Percentiles rank a stretch among this genome's conserved stretches.
These are phyloP conservation scores for Graphiopsis chlorocephala DNA, from an alignment of 2,329 filamentous ascomycete species.

Conservation along the genomic window DNA sequence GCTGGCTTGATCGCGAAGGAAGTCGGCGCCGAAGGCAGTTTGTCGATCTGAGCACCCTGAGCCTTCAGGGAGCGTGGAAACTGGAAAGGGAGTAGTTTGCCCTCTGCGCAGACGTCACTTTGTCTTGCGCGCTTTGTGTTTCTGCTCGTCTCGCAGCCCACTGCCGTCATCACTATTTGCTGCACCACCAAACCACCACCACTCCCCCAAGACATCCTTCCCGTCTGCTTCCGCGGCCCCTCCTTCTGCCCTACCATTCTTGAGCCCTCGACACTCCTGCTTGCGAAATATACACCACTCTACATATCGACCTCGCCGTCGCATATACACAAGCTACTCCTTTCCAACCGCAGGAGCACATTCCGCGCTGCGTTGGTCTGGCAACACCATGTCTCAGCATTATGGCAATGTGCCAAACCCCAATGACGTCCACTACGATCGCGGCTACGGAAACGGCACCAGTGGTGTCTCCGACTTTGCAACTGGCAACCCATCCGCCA, in stretches of 20 bases:
- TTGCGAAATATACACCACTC: background rate
- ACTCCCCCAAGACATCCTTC: background rate
- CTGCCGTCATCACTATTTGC: background rate
- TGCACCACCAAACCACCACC: background rate
- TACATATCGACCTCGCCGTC: background rate
- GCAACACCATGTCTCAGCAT: conserved; percentile 20
- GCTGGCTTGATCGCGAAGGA: background rate
- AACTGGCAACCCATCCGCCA: conserved; percentile 32
- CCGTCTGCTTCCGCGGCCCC: background rate
- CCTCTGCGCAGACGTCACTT: background rate
- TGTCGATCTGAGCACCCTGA: background rate
- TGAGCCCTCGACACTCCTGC: background rate
- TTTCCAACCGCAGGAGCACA: background rate
- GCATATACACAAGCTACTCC: background rate
- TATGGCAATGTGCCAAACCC: conserved; percentile 41
- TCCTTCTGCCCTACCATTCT: background rate
- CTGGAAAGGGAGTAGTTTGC: background rate
- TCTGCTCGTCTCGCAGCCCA: background rate
- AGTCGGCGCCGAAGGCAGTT: background rate
- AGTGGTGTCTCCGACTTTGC: conserved; percentile 39
- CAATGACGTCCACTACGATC: conserved; percentile 38
- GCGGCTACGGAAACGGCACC: conserved; percentile 31
- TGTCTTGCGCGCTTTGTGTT: background rate
- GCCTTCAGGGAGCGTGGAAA: background rate
- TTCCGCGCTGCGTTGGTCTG: conserved; percentile 7